Base-by-base conservation (phyloP, 768 basidiomycete species). In the Leucosporidium yakuticum region DNA sequence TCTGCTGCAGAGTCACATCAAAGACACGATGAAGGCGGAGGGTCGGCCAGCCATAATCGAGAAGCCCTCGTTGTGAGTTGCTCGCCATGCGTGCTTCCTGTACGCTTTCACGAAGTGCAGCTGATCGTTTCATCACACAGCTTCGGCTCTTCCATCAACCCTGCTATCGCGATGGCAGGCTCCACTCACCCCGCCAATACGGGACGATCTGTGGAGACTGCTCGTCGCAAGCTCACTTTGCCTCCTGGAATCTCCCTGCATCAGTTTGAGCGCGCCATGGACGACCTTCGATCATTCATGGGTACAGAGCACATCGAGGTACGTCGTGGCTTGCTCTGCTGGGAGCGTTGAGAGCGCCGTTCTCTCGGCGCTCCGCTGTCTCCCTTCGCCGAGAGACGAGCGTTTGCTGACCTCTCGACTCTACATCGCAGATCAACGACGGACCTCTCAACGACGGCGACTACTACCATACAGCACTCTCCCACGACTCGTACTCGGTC, bases 141-240 rank as follows among this genome's bases (percentile, higher is more conserved):
- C 57, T 66, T 66, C 53, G 65, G 65, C 53, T 51, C 49, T 11
- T 47, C 36, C 29, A 25, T 66, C 34, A 32, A 66, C 44, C 65
- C 65, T 9, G 60, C 65, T 15, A 21, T 34, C 17, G 59, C 59
- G 8, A 66, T 66, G 21, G 31, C 20, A 5, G 56, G 56, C 29
- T 34, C 65, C 1, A 12, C 8, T 2, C 59, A 66, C 51, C 59
- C 58, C 1, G 51, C 55, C 21, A 54, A 61, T 8, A 29, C 31
- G 14, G 39, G 39, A 2, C 15, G 17, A 12, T 59, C n/a, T 5
- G 39, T 34, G 25, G 31, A 47, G 12, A 66, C 59, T 14, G 32
- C n/a, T 31, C 44, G 44, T 29, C 49, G 65, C 32, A 31, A 54
- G 39, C 17, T 49, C 11, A 66, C 59, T 12, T 27, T 62, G 9